Evolutionary conservation across 805 yeast genomes (phyloP).

Genomic region (Saccharomycopsis olivae): DNA sequence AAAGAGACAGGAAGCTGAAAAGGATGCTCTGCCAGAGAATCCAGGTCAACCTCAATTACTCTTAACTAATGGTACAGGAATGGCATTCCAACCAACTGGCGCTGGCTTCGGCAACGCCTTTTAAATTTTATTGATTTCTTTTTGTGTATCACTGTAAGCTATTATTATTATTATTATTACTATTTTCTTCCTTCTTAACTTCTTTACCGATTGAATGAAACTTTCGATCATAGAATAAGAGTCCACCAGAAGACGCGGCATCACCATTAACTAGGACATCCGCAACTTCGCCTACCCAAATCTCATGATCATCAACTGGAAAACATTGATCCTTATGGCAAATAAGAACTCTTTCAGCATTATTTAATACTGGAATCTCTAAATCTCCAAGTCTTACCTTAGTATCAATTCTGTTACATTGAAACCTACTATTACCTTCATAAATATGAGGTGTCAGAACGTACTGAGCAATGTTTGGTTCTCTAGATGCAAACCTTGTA

Average conservation of each 20-base stretch:
- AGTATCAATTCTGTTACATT: background rate
- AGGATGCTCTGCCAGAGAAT: constrained; percentile 34
- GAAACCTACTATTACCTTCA: background rate
- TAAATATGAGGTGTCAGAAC: constrained; percentile 5
- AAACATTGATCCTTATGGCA: constrained; percentile 47
- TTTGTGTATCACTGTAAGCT: no score
- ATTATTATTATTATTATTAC: no score
- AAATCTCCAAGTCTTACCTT: background rate
- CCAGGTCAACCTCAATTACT: constrained; percentile 52
- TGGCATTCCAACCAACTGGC: constrained; percentile 65
- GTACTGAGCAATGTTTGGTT: constrained; percentile 1
- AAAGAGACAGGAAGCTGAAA: constrained; percentile 53
- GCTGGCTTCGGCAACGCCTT: constrained; percentile 47
- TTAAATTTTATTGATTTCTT: constrained; percentile 23
- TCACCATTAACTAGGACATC: constrained; percentile 32
- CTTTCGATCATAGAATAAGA: constrained; percentile 51
- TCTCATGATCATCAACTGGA: constrained; percentile 73
- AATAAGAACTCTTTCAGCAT: constrained; percentile 50
- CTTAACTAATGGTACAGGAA: constrained; percentile 58
- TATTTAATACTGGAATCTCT: constrained; percentile 39
- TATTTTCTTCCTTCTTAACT: background rate
- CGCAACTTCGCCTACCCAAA: constrained; percentile 75
- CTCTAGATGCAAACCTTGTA: background rate
- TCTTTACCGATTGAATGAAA: constrained; percentile 40
- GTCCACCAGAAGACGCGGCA: constrained; percentile 43